Conservation (phyloP, 306 rosid genomes). For the Quercus bicolor region DNA sequence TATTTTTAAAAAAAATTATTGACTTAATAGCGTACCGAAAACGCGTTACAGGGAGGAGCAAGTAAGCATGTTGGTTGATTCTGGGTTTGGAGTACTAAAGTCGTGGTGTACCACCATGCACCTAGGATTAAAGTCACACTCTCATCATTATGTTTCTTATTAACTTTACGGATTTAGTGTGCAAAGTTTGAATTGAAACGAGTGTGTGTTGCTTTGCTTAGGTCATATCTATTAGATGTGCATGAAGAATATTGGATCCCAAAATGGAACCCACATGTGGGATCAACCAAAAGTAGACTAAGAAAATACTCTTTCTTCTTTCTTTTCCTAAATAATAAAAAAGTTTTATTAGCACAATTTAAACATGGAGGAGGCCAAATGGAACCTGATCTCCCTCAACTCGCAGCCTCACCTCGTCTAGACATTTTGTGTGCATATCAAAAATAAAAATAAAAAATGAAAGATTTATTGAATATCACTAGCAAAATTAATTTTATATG, state of each 20-base stretch:
- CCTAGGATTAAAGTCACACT: background rate
- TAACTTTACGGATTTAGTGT: background rate
- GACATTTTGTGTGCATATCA: too few species aligned
- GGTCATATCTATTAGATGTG: background rate
- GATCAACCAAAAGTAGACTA: constrained; percentile 1
- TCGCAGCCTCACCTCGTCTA: too few species aligned
- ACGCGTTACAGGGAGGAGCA: background rate
- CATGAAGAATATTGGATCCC: background rate
- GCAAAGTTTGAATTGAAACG: background rate
- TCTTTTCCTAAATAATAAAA: background rate
- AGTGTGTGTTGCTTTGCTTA: background rate
- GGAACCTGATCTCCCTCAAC: too few species aligned
- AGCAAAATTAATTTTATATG: too few species aligned
- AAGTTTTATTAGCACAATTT: background rate
- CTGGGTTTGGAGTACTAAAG: background rate
- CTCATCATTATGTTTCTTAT: background rate
- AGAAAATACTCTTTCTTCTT: background rate
- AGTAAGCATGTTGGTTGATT: background rate
- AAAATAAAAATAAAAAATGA: too few species aligned
- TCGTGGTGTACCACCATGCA: background rate
- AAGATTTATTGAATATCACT: too few species aligned
- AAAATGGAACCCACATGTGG: constrained; percentile 18
- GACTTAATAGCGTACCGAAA: background rate
- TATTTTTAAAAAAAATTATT: background rate
- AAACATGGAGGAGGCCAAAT: too few species aligned